Evolutionary conservation across 768 basidiomycete genomes (phyloP).

Genomic region (Auriscalpium microsporum): DNA sequence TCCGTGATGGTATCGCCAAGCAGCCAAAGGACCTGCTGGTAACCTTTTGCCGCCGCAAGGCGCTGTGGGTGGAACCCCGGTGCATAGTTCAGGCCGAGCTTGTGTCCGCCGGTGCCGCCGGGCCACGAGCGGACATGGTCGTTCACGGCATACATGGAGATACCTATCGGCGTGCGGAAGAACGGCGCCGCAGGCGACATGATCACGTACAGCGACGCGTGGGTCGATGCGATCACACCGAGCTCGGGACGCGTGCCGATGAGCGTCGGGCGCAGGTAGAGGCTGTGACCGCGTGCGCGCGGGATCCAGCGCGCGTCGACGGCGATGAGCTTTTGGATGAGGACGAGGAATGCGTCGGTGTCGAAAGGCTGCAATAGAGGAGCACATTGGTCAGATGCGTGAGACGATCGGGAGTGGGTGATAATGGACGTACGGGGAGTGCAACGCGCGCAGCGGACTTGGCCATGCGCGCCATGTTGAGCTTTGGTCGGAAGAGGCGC

Average conservation of each 20-base stretch:
- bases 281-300: constrained; percentile 55
- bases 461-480: constrained; percentile 78
- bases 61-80: constrained; percentile 32
- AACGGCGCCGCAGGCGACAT: constrained; percentile 53
- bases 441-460: constrained; percentile 64
- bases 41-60: constrained; percentile 36
- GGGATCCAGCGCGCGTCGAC: constrained; percentile 87
- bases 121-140: constrained; percentile 41
- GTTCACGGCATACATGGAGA: constrained; percentile 37
- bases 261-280: constrained; percentile 82
- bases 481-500: constrained; percentile 72
- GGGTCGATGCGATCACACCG: constrained; percentile 66
- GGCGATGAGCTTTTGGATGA: constrained; percentile 58
- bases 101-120: constrained; percentile 43
- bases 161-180: constrained; percentile 23
- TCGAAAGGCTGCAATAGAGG: constrained; percentile 30
- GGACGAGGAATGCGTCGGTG: constrained; percentile 35
- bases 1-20: constrained; percentile 28
- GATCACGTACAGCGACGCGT: constrained; percentile 83
- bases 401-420: not conserved
- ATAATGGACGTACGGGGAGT: constrained; percentile 44
- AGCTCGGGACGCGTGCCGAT: constrained; percentile 43
- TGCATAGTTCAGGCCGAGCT: constrained; percentile 33
- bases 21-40: constrained; percentile 45
- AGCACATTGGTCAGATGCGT: not conserved